Percentiles rank a stretch among this genome's conserved stretches.
Evolutionary conservation across 305 asterid genomes (phyloP).

Genomic region (Rubia occidens): DNA sequence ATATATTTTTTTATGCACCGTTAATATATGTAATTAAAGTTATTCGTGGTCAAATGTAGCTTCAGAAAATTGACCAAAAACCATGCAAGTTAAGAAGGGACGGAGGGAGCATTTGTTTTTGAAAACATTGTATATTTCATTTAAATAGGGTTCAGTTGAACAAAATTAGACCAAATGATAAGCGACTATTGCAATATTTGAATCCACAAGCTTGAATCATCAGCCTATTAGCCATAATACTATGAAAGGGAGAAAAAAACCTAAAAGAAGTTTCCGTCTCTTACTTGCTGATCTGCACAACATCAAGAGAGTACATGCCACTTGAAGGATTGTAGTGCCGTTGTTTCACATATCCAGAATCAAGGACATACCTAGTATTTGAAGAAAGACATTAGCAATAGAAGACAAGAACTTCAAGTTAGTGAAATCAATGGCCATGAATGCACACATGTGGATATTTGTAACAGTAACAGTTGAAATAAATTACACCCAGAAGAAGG

Average conservation of each 20-base stretch:
- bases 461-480: neutral
- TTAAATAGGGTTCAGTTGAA: neutral
- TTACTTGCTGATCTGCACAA: constrained; percentile 95
- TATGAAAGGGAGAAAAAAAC: neutral
- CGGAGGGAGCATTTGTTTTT: neutral
- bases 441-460: neutral
- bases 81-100: too few species aligned
- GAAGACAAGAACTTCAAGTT: neutral
- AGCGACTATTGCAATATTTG: neutral
- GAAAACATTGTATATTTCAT: neutral
- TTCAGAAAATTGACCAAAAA: too few species aligned
- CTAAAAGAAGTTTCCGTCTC: constrained; percentile 9
- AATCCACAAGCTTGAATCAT: constrained; percentile 1
- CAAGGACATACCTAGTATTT: constrained; percentile 71
- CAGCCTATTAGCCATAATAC: neutral
- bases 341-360: constrained; percentile 93
- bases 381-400: constrained; percentile 10
- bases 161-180: neutral
- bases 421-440: neutral
- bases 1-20: too few species aligned
- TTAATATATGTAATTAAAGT: too few species aligned
- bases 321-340: constrained; percentile 88
- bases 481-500: neutral
- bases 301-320: constrained; percentile 96
- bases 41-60: too few species aligned